phyloP scores from a whole-genome alignment of 1,284 basidiomycete species.

The Melampsora larici-populina region DNA sequence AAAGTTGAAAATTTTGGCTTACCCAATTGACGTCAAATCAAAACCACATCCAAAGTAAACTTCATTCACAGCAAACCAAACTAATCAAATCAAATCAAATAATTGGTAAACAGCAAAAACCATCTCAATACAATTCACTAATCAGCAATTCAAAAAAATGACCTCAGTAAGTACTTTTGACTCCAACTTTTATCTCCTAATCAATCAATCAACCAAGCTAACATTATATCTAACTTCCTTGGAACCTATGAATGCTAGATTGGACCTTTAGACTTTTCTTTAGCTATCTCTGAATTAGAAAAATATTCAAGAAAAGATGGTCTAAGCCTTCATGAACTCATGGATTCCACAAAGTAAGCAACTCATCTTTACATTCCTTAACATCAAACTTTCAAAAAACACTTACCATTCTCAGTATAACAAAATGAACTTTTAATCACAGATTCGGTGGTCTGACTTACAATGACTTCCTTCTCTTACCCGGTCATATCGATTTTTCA shows the following conservation, averaged over 20 bases:
- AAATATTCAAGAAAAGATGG: slow-evolving; percentile 78
- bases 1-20: too few relatives aligned
- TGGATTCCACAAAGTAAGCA: slow-evolving; percentile 73
- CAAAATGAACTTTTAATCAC: neutral
- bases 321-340: slow-evolving; percentile 77
- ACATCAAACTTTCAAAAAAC: neutral
- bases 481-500: slow-evolving; percentile 94
- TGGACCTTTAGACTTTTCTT: slow-evolving; percentile 2
- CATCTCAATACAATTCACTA: too few relatives aligned
- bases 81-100: too few relatives aligned
- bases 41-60: too few relatives aligned
- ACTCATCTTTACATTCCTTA: neutral
- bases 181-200: too few relatives aligned
- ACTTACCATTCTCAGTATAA: neutral
- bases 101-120: too few relatives aligned
- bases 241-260: neutral
- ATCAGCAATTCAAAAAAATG: too few relatives aligned
- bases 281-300: slow-evolving; percentile 47
- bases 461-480: slow-evolving; percentile 67
- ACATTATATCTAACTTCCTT: too few relatives aligned
- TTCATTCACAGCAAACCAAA: too few relatives aligned
- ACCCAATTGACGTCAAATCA: too few relatives aligned
- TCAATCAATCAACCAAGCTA: too few relatives aligned
- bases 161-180: too few relatives aligned
- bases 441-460: slow-evolving; percentile 82